Evolutionary conservation across 2,329 filamentous ascomycete genomes (phyloP).

Genomic region (Aspergillus vadensis): DNA sequence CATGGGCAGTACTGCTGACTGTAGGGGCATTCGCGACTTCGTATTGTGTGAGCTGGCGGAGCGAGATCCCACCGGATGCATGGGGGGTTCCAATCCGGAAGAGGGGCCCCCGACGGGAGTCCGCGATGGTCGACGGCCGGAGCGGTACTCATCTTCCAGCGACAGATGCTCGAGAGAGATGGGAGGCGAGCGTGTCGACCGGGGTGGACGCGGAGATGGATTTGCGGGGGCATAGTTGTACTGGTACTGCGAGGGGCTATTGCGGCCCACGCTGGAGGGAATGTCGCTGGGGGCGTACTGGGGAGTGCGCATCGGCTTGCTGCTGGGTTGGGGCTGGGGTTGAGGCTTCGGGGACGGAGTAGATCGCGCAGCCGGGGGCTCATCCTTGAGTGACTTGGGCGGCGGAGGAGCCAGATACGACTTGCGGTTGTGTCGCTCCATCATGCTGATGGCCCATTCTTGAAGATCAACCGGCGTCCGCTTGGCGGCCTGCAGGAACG

Average conservation of each 20-base stretch:
- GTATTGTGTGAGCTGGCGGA: slow-evolving; percentile 43
- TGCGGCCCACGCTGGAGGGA: slow-evolving; percentile 55
- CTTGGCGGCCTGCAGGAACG: slow-evolving; percentile 95
- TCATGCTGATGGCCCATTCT: slow-evolving; percentile 90
- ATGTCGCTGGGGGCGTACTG: slow-evolving; percentile 67
- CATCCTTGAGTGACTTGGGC: slow-evolving; percentile 70
- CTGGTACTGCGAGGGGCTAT: slow-evolving; percentile 29
- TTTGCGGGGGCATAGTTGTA: slow-evolving; percentile 26
- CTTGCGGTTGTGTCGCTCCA: slow-evolving; percentile 94
- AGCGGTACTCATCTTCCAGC: slow-evolving; percentile 38
- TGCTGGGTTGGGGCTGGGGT: slow-evolving; percentile 21
- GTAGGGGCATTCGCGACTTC: slow-evolving; percentile 37
- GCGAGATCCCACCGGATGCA: slow-evolving; percentile 42
- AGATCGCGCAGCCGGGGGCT: slow-evolving; percentile 30
- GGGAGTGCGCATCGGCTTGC: slow-evolving; percentile 24
- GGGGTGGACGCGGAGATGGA: slow-evolving; percentile 24
- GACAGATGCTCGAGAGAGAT: slow-evolving; percentile 49
- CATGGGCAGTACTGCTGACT: slow-evolving; percentile 65
- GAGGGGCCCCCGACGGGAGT: slow-evolving; percentile 36
- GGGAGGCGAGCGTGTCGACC: slow-evolving; percentile 35
- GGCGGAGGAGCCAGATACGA: slow-evolving; percentile 85
- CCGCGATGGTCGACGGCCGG: slow-evolving; percentile 32
- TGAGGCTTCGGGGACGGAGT: slow-evolving; percentile 29
- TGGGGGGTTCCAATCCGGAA: slow-evolving; percentile 41
- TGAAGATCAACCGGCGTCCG: slow-evolving; percentile 90